These are phyloP conservation scores for Isoetes engelmannii DNA, from an alignment of 83 land plant species.

Conservation along the genomic window DNA sequence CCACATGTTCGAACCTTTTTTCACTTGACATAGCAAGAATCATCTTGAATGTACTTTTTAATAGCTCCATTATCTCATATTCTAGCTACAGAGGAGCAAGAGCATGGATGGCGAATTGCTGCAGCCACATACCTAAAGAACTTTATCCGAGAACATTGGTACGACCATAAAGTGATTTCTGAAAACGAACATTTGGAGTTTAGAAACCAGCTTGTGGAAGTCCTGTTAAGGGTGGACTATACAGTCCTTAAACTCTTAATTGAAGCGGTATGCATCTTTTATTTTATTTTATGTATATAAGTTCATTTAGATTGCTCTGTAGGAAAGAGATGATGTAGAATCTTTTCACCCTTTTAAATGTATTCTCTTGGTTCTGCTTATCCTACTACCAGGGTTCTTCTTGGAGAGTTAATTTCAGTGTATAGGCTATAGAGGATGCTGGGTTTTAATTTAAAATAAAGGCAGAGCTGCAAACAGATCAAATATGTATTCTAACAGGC, in stretches of 20 bases:
- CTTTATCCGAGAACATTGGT: constrained; percentile 39
- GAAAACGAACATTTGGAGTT: constrained; percentile 37
- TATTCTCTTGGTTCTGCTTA: not conserved
- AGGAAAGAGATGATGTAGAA: too few relatives aligned
- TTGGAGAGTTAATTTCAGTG: too few relatives aligned
- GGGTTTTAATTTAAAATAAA: too few relatives aligned
- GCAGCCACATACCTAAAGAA: constrained; percentile 81
- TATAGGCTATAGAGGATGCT: too few relatives aligned
- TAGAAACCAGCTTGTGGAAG: constrained; percentile 52
- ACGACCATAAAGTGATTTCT: constrained; percentile 15
- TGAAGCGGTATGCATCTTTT: constrained; percentile 52
- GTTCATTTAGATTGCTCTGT: not conserved
- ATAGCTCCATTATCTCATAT: not conserved
- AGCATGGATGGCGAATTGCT: constrained; percentile 50
- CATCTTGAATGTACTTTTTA: not conserved
- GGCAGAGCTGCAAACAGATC: too few relatives aligned
- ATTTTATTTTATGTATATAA: not conserved
- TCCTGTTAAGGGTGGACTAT: constrained; percentile 51
- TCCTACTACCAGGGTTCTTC: too few relatives aligned
- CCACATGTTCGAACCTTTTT: constrained; percentile 28
- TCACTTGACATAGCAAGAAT: not conserved
- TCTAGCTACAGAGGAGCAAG: constrained; percentile 33
- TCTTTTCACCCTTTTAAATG: too few relatives aligned
- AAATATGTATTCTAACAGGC: too few relatives aligned
- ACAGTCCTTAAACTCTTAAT: constrained; percentile 49